Evolutionary conservation across 257 asterid species (phyloP).

Genomic region (Solanum lignicaule): DNA sequence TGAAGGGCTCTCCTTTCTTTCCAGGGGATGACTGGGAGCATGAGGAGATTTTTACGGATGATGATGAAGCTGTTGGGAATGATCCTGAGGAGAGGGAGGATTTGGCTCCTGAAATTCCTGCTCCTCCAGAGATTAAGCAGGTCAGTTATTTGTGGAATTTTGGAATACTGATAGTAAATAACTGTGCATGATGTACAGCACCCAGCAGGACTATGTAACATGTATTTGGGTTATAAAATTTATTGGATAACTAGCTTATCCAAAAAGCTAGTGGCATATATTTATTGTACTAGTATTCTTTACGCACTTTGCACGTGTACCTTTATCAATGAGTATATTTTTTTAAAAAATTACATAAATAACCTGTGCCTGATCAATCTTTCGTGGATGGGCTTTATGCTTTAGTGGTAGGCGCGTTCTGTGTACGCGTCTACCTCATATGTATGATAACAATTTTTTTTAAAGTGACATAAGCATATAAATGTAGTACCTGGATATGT

Average conservation of each 20-base stretch:
- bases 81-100: constrained; percentile 95
- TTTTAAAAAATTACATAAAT: not conserved
- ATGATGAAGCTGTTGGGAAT: constrained; percentile 76
- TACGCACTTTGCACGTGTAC: not conserved
- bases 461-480: not conserved
- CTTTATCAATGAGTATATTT: not conserved
- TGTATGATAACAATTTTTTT: not conserved
- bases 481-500: not conserved
- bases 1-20: not conserved
- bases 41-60: constrained; percentile 95
- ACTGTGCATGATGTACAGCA: not conserved
- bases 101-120: constrained; percentile 94
- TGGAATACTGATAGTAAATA: not conserved
- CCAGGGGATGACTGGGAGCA: constrained; percentile 99
- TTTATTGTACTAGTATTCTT: not conserved
- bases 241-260: not conserved
- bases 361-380: not conserved
- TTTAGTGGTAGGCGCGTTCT: not conserved
- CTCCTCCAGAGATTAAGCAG: constrained; percentile 98
- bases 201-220: not conserved
- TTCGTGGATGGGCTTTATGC: not conserved
- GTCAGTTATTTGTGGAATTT: constrained; percentile 13
- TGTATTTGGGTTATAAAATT: not conserved
- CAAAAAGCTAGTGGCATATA: not conserved
- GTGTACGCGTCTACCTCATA: not conserved